A percentile compares a stretch with the other conserved stretches of the same genome.
These are phyloP conservation scores for Colletotrichum incanum DNA, from an alignment of 2,329 filamentous ascomycete species.

Conservation along the genomic window DNA sequence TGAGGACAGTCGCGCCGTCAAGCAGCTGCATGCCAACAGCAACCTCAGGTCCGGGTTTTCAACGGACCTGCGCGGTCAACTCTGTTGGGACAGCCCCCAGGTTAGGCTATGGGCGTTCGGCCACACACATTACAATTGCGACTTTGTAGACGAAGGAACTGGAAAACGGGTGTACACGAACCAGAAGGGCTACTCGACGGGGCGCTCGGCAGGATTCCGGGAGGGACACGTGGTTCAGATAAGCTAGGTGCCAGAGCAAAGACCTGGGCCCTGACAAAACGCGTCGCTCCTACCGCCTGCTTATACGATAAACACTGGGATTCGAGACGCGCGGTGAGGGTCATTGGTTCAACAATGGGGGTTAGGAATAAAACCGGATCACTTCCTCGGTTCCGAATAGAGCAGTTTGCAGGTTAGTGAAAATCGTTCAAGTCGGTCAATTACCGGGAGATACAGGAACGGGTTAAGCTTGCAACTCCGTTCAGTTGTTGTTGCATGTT, in stretches of 20 bases:
- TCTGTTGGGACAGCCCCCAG: conserved; percentile 54
- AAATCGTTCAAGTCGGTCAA: not conserved
- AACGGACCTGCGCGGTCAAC: conserved; percentile 56
- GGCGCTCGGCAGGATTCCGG: not conserved
- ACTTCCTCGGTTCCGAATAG: not conserved
- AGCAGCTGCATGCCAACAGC: conserved; percentile 54
- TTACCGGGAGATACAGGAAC: not conserved
- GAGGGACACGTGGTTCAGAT: not conserved
- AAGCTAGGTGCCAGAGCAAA: no score
- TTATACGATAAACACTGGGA: not conserved
- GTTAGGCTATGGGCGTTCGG: conserved; percentile 64
- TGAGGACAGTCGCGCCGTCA: conserved; percentile 49
- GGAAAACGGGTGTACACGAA: conserved; percentile 51
- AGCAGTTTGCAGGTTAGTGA: not conserved
- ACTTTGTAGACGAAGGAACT: conserved; percentile 47
- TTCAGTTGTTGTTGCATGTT: not conserved
- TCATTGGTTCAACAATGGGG: not conserved
- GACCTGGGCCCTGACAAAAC: not conserved
- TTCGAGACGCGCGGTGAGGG: not conserved
- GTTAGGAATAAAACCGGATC: not conserved
- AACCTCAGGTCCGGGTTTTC: conserved; percentile 54
- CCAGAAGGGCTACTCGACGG: conserved; percentile 55
- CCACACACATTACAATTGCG: conserved; percentile 63
- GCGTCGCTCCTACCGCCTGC: not conserved
- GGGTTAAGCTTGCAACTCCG: not conserved